phyloP scores from a whole-genome alignment of 2,329 filamentous ascomycete genomes.

The Xylaria sp. region DNA sequence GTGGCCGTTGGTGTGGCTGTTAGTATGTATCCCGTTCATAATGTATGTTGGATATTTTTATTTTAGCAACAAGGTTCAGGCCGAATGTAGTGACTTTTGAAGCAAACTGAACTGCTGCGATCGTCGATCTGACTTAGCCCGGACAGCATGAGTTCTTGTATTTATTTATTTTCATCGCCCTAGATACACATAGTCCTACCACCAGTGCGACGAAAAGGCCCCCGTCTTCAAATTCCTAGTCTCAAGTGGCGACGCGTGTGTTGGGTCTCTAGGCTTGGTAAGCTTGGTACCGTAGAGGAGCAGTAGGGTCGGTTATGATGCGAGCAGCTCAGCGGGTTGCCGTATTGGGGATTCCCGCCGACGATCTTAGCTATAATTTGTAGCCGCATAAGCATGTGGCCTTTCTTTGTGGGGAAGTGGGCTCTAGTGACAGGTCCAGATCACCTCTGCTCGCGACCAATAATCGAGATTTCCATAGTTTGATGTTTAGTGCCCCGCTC shows the following conservation, averaged over 20 bases:
- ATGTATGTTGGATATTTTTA: background rate
- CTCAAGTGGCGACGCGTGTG: slow-evolving; percentile 4
- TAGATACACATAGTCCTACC: background rate
- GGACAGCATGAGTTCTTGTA: background rate
- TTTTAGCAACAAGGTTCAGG: too few species aligned
- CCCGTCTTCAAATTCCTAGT: background rate
- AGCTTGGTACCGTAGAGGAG: background rate
- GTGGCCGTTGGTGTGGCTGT: too few species aligned
- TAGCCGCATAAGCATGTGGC: slow-evolving; percentile 20
- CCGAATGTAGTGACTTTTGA: background rate
- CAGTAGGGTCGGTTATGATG: background rate
- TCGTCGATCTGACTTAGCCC: background rate
- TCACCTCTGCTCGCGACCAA: slow-evolving; percentile 5
- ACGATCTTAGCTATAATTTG: slow-evolving; percentile 16
- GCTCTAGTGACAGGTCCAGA: slow-evolving; percentile 15
- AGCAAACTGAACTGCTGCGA: background rate
- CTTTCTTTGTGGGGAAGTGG: slow-evolving; percentile 25
- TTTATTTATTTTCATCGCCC: background rate
- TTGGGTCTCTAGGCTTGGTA: background rate
- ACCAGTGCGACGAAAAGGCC: background rate
- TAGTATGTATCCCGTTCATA: slow-evolving; percentile 19
- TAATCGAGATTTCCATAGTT: slow-evolving; percentile 12
- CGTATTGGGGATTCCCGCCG: slow-evolving; percentile 17
- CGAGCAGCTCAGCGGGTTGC: slow-evolving; percentile 19
- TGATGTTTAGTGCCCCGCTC: slow-evolving; percentile 9